These are phyloP conservation scores for Cercospora sp. DNA, from an alignment of 2,329 filamentous ascomycete genomes.

Conservation along the genomic window DNA sequence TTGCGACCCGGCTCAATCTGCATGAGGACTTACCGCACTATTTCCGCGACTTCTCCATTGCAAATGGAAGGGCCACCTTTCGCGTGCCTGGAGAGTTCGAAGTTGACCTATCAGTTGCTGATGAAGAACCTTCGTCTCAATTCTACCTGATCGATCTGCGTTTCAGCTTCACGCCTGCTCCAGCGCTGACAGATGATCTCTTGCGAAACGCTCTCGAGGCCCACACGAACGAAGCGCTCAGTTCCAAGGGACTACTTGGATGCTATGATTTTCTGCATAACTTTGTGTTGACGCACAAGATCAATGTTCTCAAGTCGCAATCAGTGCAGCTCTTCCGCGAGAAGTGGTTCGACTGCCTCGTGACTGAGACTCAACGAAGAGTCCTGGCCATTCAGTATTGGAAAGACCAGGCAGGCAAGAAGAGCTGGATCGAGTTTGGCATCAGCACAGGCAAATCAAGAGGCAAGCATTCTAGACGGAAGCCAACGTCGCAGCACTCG, in stretches of 20 bases:
- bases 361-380: constrained; percentile 76
- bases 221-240: constrained; percentile 70
- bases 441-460: constrained; percentile 62
- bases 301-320: constrained; percentile 78
- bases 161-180: constrained; percentile 72
- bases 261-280: constrained; percentile 88
- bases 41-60: constrained; percentile 75
- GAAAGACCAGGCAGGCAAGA: constrained; percentile 67
- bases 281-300: constrained; percentile 85
- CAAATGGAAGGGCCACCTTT: constrained; percentile 88
- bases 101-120: constrained; percentile 85
- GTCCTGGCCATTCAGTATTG: constrained; percentile 90
- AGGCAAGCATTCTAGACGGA: constrained; percentile 35
- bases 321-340: constrained; percentile 66
- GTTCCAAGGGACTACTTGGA: constrained; percentile 68
- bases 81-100: constrained; percentile 82
- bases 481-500: constrained; percentile 46
- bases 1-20: constrained; percentile 80
- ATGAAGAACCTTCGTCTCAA: constrained; percentile 78
- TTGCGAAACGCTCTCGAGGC: constrained; percentile 67
- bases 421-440: constrained; percentile 90
- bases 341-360: constrained; percentile 75
- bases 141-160: constrained; percentile 95
- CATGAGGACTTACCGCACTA: constrained; percentile 79
- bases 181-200: constrained; percentile 59